phyloP scores from a whole-genome alignment of 2,329 filamentous ascomycete genomes.

The Talaromyces sp. region DNA sequence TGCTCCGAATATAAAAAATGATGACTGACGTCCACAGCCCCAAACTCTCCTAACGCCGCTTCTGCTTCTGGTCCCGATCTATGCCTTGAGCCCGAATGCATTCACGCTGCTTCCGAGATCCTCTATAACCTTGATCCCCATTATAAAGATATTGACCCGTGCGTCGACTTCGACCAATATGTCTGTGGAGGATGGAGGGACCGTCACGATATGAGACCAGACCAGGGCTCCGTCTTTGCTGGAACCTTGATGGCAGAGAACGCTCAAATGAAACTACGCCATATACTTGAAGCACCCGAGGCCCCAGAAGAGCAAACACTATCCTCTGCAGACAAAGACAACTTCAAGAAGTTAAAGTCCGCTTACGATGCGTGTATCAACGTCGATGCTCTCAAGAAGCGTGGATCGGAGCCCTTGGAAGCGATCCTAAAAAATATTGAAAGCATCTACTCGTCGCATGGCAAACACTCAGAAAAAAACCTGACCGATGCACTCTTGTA shows the following conservation, averaged over 20 bases:
- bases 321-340: slow-evolving; percentile 38
- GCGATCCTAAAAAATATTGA: slow-evolving; percentile 54
- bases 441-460: slow-evolving; percentile 41
- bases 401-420: slow-evolving; percentile 56
- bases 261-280: slow-evolving; percentile 56
- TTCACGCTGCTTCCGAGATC: slow-evolving; percentile 61
- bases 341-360: slow-evolving; percentile 63
- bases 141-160: slow-evolving; percentile 63
- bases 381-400: slow-evolving; percentile 53
- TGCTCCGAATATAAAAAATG: not conserved
- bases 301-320: slow-evolving; percentile 31
- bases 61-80: not conserved
- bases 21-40: no score
- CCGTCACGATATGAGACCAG: slow-evolving; percentile 61
- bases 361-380: slow-evolving; percentile 66
- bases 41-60: not conserved
- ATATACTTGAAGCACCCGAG: slow-evolving; percentile 57
- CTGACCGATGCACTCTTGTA: slow-evolving; percentile 37
- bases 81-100: slow-evolving; percentile 49
- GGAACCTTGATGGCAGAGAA: slow-evolving; percentile 60
- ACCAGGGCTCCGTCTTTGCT: slow-evolving; percentile 60
- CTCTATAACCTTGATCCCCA: slow-evolving; percentile 60
- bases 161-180: slow-evolving; percentile 64
- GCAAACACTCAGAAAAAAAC: slow-evolving; percentile 23
- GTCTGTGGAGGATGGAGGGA: slow-evolving; percentile 66